phyloP scores from a whole-genome alignment of 2,329 filamentous ascomycete species.

The Penicillium sp. region DNA sequence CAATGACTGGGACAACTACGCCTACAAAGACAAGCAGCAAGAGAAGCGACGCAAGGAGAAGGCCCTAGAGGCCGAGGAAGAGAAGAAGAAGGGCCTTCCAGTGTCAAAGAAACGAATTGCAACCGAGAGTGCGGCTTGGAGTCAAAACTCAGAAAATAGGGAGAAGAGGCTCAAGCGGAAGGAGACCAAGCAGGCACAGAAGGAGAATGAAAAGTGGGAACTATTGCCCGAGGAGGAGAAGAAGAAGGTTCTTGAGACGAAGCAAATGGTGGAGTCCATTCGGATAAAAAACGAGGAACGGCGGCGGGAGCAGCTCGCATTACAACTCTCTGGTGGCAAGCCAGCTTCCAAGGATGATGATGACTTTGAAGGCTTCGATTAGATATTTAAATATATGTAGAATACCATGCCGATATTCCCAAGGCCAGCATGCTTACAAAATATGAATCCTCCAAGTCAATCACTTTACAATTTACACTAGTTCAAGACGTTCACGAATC shows the following conservation, averaged over 20 bases:
- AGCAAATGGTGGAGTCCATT: conserved; percentile 65
- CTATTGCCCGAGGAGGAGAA: conserved; percentile 72
- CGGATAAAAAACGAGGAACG: conserved; percentile 54
- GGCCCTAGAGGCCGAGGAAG: conserved; percentile 50
- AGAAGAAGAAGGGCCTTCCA: conserved; percentile 36
- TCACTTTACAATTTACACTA: not conserved
- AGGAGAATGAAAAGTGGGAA: conserved; percentile 62
- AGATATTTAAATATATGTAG: not conserved
- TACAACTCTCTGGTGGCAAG: conserved; percentile 6
- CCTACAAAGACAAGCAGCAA: conserved; percentile 70
- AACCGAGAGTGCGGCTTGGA: conserved; percentile 70
- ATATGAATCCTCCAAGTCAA: not conserved
- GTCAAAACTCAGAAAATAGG: conserved; percentile 66
- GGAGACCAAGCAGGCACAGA: conserved; percentile 64
- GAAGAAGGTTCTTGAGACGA: conserved; percentile 61
- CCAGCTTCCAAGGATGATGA: conserved; percentile 34
- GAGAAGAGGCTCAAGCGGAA: conserved; percentile 62
- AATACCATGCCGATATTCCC: not conserved
- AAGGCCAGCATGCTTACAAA: not conserved
- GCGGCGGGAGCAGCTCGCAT: conserved; percentile 17
- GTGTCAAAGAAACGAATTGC: conserved; percentile 54
- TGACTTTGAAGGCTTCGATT: conserved; percentile 62
- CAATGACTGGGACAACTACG: conserved; percentile 64
- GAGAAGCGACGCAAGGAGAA: conserved; percentile 65
- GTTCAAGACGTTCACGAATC: not conserved